Percentiles rank a stretch among this genome's conserved stretches.
phyloP scores from a whole-genome alignment of 176 grass and related monocot genomes.

The Elaeis guineensis region DNA sequence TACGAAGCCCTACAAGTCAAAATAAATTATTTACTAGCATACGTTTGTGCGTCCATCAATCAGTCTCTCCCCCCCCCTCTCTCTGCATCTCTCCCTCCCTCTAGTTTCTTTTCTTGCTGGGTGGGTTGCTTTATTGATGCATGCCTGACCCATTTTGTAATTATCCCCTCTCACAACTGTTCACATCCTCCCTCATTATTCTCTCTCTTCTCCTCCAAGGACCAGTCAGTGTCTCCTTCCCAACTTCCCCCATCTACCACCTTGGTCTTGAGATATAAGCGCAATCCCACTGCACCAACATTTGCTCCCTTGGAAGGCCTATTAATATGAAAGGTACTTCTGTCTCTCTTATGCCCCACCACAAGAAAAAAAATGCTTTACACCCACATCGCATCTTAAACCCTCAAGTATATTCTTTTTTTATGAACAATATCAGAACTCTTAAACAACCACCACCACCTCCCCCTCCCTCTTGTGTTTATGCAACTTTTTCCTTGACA shows the following conservation, averaged over 20 bases:
- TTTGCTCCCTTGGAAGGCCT: conserved; percentile 4
- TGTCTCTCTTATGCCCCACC: background rate
- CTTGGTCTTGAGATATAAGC: background rate
- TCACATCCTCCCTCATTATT: background rate
- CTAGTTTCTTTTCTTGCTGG: background rate
- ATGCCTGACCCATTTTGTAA: conserved; percentile 2
- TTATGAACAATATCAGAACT: background rate
- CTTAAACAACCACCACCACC: no score
- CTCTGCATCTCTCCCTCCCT: background rate
- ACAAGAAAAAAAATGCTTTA: background rate
- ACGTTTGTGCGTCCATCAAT: background rate
- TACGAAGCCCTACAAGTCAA: background rate
- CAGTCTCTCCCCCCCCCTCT: no score
- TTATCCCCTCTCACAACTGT: background rate
- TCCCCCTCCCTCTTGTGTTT: no score
- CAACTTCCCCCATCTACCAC: background rate
- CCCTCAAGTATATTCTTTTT: background rate
- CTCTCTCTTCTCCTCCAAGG: background rate
- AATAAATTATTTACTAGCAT: background rate
- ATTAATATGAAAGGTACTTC: conserved; percentile 2
- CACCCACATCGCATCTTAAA: background rate
- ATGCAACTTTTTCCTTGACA: no score
- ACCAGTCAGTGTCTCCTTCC: no score
- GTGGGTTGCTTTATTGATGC: conserved; percentile 4
- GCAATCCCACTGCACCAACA: background rate